These are phyloP conservation scores for Mediolabrus comicus DNA, from an alignment of 108 stramenopile genomes.

Conservation along the genomic window DNA sequence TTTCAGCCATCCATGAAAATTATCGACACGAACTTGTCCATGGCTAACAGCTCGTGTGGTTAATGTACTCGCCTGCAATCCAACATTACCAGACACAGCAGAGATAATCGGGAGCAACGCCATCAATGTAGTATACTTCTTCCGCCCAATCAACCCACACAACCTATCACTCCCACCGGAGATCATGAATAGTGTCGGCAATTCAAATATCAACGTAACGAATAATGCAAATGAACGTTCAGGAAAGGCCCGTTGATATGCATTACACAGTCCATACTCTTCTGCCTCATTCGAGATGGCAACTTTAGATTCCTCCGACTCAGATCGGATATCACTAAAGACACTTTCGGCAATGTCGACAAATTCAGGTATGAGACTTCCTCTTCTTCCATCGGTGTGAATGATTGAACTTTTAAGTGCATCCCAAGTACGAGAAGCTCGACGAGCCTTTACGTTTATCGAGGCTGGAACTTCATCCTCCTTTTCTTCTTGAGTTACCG, in stretches of 20 bases:
- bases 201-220: conserved; percentile 59
- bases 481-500: no score
- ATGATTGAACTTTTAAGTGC: no score
- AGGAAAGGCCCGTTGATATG: conserved; percentile 58
- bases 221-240: conserved; percentile 59
- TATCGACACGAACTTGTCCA: conserved; percentile 40
- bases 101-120: conserved; percentile 54
- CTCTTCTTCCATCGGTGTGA: no score
- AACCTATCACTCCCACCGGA: conserved; percentile 60
- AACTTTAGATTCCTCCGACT: conserved; percentile 4
- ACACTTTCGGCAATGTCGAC: conserved; percentile 32
- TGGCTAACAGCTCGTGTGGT: conserved; percentile 63
- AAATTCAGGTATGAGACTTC: not conserved
- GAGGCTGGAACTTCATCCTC: no score
- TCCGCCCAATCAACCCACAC: conserved; percentile 55
- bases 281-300: conserved; percentile 35
- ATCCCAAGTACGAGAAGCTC: no score
- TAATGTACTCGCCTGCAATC: conserved; percentile 63
- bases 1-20: conserved; percentile 49
- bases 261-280: conserved; percentile 26
- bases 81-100: conserved; percentile 74
- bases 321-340: conserved; percentile 48
- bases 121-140: conserved; percentile 54
- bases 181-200: conserved; percentile 65
- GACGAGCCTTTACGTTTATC: no score